Evolutionary conservation across 345 rosid species (phyloP).

Genomic region (Euphorbia pulcherrima): DNA sequence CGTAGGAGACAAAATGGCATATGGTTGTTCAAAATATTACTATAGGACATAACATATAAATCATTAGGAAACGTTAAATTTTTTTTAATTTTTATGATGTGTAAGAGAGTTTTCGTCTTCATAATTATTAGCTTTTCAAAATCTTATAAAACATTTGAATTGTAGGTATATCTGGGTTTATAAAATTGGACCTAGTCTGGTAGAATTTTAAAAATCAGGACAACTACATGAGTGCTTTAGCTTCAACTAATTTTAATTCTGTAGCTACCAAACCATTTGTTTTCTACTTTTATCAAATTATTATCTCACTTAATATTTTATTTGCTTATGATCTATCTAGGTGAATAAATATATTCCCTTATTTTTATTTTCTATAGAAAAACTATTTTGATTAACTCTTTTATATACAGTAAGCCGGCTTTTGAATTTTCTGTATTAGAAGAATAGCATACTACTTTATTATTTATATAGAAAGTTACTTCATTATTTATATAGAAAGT

Average conservation of each 20-base stretch:
- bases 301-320: not conserved
- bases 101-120: not conserved
- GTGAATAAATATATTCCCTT: not conserved
- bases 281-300: slow-evolving; percentile 2
- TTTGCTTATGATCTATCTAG: not conserved
- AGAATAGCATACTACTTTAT: too few species aligned
- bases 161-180: not conserved
- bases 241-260: slow-evolving; percentile 8
- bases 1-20: slow-evolving; percentile 24
- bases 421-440: not conserved
- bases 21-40: slow-evolving; percentile 23
- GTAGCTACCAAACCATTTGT: slow-evolving; percentile 26
- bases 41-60: slow-evolving; percentile 17
- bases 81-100: not conserved
- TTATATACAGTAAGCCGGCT: not conserved
- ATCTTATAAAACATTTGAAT: not conserved
- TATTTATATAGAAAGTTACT: too few species aligned
- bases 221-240: slow-evolving; percentile 30
- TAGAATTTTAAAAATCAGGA: not conserved
- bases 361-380: not conserved
- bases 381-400: too few species aligned
- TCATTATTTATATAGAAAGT: too few species aligned
- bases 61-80: not conserved
- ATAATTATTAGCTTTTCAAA: not conserved
- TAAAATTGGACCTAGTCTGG: slow-evolving; percentile 8